Base-by-base conservation (phyloP, 371 early-diverging fungal species). In the Rhizomucor miehei region DNA sequence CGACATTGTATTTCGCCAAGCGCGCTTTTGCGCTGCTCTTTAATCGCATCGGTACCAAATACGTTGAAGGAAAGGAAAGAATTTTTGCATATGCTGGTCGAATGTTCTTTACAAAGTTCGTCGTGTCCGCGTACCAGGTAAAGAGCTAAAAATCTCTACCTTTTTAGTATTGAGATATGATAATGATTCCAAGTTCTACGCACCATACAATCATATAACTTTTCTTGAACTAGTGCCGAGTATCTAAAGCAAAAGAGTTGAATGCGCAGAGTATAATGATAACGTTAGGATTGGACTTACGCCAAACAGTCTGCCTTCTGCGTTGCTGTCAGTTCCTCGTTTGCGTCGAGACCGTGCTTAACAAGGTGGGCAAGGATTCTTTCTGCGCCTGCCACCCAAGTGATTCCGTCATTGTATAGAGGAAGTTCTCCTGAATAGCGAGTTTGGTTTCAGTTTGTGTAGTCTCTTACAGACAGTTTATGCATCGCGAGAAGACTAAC, bases 41-140 rank as follows among this genome's bases (percentile, higher is more conserved):
- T 50, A 86, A 36, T 61, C 87, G 88, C 21, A 80, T 72, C 12
- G 89, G 88, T 4, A 79, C 60, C 46, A 82, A 48, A 40, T 86
- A 82, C 12, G 79, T 69, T 4, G 80, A 63, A n/a, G 86, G 87
- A 44, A 89, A 80, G 1, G 87, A 63, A 24, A 89, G 69, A 19
- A 87, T 56, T 39, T 70, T 69, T 14, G 82, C 86, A 54, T 86
- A 79, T 25, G 80, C 71, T n/a, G 86, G 86, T 34, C 88, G 81
- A 50, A 83, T 83, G 11, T 61, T 62, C 36, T 82, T 77, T 17
- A 75, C 66, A 69, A 82, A 89, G 67, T 89, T 88, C 41, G 87
- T 85, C 13, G 75, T 63, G 56, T 88, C 89, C 6, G 81, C 71
- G 57, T 84, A 86, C 89, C 87, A 87, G 24, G 82, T 82, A 53